These are phyloP conservation scores for Globisporangium perplexum DNA, from an alignment of 352 stramenopile species.

Conservation along the genomic window DNA sequence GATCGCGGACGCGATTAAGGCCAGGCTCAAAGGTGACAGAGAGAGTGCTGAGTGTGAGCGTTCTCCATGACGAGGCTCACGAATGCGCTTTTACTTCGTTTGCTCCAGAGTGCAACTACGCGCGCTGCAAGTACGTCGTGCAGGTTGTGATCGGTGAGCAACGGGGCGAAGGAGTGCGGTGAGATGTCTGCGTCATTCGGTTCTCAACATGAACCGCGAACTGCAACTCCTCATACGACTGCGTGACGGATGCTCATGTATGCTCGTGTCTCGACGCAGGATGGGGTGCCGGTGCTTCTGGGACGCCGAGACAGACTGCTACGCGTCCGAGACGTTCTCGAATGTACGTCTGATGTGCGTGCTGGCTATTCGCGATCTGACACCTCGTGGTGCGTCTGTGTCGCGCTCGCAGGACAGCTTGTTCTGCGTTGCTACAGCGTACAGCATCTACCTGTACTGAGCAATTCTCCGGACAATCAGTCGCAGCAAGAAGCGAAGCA, in stretches of 20 bases:
- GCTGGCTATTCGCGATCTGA: background rate
- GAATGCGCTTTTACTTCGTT: no score
- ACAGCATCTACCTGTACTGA: conserved; percentile 88
- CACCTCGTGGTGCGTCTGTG: background rate
- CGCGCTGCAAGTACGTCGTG: conserved; percentile 89
- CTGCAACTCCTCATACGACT: background rate
- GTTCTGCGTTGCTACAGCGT: conserved; percentile 87
- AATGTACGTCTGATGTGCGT: conserved; percentile 43
- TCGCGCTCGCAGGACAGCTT: conserved; percentile 63
- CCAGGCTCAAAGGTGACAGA: conserved; percentile 64
- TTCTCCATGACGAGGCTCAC: no score
- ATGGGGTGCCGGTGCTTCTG: conserved; percentile 90
- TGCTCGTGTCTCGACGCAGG: conserved; percentile 16
- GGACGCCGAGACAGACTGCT: conserved; percentile 87
- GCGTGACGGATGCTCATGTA: background rate
- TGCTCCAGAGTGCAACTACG: conserved; percentile 49
- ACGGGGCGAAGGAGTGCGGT: conserved; percentile 81
- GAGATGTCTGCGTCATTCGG: background rate
- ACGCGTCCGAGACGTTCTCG: conserved; percentile 85
- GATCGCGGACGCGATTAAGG: conserved; percentile 83
- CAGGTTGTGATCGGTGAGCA: conserved; percentile 90
- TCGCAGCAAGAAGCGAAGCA: no score
- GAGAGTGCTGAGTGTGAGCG: background rate
- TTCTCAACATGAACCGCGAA: background rate
- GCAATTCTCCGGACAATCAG: no score